Percentiles rank a stretch among this genome's conserved stretches.
Evolutionary conservation across 441 rosid genomes (phyloP).

Genomic region (Codiaeum variegatum): DNA sequence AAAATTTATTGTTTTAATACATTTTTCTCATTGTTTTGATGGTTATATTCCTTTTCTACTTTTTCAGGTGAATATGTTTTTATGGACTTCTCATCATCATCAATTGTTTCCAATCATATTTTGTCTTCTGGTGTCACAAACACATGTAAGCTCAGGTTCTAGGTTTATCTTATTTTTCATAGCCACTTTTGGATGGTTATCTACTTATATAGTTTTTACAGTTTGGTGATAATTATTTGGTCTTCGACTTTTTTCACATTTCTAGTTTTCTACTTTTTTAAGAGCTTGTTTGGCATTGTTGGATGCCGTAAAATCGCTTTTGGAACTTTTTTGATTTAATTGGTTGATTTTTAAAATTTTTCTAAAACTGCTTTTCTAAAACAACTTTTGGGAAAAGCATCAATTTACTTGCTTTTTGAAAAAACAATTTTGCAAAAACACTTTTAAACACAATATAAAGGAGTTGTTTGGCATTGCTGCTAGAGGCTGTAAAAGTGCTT

Average conservation of each 20-base stretch:
- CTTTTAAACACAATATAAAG: no score
- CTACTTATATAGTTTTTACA: not conserved
- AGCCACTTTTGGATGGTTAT: conserved; percentile 5
- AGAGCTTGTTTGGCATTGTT: no score
- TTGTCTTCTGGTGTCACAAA: conserved; percentile 60
- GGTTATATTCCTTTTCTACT: not conserved
- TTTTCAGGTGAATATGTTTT: conserved; percentile 78
- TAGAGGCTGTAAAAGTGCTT: no score
- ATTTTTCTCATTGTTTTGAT: not conserved
- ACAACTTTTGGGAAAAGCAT: no score
- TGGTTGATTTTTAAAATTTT: no score
- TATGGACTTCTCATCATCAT: conserved; percentile 58
- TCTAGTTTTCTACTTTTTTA: not conserved
- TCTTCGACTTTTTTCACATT: not conserved
- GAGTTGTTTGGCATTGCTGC: no score
- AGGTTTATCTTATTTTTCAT: conserved; percentile 9
- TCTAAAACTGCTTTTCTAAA: no score
- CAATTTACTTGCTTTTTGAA: no score
- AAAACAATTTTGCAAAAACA: no score
- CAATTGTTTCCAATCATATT: conserved; percentile 68
- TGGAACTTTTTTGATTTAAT: no score
- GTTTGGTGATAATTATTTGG: not conserved
- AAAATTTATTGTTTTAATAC: not conserved
- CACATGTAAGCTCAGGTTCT: conserved; percentile 49
- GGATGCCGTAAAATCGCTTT: no score